phyloP scores from a whole-genome alignment of 2,329 filamentous ascomycete species.

The Lizonia empirigonia region DNA sequence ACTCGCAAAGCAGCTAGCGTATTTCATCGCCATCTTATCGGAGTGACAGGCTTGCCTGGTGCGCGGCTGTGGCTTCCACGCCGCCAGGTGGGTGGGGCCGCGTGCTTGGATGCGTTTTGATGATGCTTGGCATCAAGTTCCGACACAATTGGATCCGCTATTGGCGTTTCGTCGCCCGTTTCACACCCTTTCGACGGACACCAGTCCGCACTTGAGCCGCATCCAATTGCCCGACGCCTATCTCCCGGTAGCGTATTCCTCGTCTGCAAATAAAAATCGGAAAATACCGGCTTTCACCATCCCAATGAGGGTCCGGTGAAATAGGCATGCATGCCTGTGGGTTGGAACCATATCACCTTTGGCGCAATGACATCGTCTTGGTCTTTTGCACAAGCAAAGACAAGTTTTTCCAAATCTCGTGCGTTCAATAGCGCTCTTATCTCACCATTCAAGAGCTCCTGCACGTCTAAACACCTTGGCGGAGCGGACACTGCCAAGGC shows the following conservation, averaged over 20 bases:
- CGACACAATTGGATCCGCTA: slow-evolving; percentile 40
- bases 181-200: slow-evolving; percentile 34
- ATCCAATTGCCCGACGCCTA: slow-evolving; percentile 26
- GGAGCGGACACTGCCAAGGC: slow-evolving; percentile 31
- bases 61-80: slow-evolving; percentile 29
- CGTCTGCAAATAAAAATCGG: slow-evolving; percentile 20
- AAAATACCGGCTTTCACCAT: slow-evolving; percentile 22
- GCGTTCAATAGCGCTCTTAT: slow-evolving; percentile 13
- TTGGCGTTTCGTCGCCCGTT: slow-evolving; percentile 44
- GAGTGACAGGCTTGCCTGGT: slow-evolving; percentile 22
- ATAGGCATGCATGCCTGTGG: not conserved
- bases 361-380: not conserved
- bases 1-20: slow-evolving; percentile 21
- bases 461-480: slow-evolving; percentile 33
- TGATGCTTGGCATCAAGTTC: slow-evolving; percentile 39
- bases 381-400: slow-evolving; percentile 9
- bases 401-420: slow-evolving; percentile 6
- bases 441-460: slow-evolving; percentile 16
- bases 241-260: slow-evolving; percentile 26
- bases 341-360: not conserved
- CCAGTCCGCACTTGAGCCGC: slow-evolving; percentile 34
- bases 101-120: slow-evolving; percentile 31
- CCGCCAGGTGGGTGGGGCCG: slow-evolving; percentile 35
- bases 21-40: slow-evolving; percentile 21
- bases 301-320: too few relatives aligned